Percentiles rank a stretch among this genome's conserved stretches.
Conservation (phyloP, 768 basidiomycete genomes). For the Boletales sp. region DNA sequence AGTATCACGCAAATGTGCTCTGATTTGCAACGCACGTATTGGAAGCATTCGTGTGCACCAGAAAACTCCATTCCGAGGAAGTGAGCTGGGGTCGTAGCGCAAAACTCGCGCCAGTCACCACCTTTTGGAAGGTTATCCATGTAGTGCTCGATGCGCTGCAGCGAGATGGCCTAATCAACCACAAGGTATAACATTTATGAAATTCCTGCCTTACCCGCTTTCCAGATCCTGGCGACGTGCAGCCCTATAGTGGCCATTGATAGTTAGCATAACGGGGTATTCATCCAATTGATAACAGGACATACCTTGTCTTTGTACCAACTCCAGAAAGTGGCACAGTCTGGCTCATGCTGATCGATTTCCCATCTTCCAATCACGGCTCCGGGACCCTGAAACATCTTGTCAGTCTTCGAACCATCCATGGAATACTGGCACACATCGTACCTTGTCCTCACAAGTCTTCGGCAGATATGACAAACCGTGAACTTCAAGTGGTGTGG, state of each 20-base stretch:
- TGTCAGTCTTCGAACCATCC: background rate
- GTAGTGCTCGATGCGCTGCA: constrained; percentile 28
- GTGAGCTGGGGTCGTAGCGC: constrained; percentile 29
- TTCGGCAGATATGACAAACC: constrained; percentile 16
- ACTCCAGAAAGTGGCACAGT: constrained; percentile 25
- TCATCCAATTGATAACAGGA: background rate
- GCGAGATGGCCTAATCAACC: no score
- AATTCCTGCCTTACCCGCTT: constrained; percentile 15
- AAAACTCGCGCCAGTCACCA: constrained; percentile 29
- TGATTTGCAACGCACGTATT: constrained; percentile 13
- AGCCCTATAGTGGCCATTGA: constrained; percentile 13
- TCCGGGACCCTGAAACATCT: constrained; percentile 12
- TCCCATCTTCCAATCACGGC: constrained; percentile 24
- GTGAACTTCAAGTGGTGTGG: constrained; percentile 22
- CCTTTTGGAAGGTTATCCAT: constrained; percentile 27
- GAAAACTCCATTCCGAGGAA: constrained; percentile 26
- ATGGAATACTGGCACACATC: background rate
- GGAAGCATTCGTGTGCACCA: constrained; percentile 21
- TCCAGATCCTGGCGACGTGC: constrained; percentile 19
- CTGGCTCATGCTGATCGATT: constrained; percentile 25
- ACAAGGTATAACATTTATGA: background rate
- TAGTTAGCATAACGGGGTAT: background rate
- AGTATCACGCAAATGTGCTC: background rate
- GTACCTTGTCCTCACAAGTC: constrained; percentile 21
- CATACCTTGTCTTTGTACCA: constrained; percentile 29